These are phyloP conservation scores for Cyclotella choctawhatcheeana DNA, from an alignment of 108 stramenopile genomes.

Conservation along the genomic window DNA sequence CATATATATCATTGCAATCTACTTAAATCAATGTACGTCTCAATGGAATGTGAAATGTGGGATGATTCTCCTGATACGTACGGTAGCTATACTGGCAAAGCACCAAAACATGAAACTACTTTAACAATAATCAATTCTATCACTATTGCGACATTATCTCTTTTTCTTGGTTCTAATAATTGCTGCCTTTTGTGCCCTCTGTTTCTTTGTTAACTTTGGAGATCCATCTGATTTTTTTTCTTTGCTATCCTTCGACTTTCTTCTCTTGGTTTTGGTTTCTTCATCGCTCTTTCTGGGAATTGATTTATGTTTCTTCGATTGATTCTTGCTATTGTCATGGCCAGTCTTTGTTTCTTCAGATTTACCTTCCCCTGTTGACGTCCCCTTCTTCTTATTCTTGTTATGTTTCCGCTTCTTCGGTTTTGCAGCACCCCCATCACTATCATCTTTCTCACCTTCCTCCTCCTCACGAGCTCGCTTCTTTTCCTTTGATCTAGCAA, in stretches of 20 bases:
- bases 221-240: conserved; percentile 2
- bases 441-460: neutral
- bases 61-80: too few species aligned
- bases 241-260: conserved; percentile 1
- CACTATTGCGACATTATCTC: conserved; percentile 12
- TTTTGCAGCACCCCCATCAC: conserved; percentile 8
- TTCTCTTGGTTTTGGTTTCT: conserved; percentile 7
- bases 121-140: too few species aligned
- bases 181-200: conserved; percentile 44
- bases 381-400: conserved; percentile 8
- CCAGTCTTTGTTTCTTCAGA: neutral
- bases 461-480: conserved; percentile 22
- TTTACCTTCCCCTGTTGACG: neutral
- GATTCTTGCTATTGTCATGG: too few species aligned
- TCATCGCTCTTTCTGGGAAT: neutral
- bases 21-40: too few species aligned
- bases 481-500: conserved; percentile 49
- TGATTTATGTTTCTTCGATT: neutral
- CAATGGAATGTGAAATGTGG: too few species aligned
- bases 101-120: too few species aligned
- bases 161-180: conserved; percentile 19
- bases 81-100: too few species aligned
- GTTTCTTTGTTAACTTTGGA: conserved; percentile 39
- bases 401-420: conserved; percentile 15
- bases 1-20: too few species aligned